Percentiles rank a stretch among this genome's conserved stretches.
These are phyloP conservation scores for Yamadazyma dushanensis DNA, from an alignment of 1,139 yeast species.

Conservation along the genomic window DNA sequence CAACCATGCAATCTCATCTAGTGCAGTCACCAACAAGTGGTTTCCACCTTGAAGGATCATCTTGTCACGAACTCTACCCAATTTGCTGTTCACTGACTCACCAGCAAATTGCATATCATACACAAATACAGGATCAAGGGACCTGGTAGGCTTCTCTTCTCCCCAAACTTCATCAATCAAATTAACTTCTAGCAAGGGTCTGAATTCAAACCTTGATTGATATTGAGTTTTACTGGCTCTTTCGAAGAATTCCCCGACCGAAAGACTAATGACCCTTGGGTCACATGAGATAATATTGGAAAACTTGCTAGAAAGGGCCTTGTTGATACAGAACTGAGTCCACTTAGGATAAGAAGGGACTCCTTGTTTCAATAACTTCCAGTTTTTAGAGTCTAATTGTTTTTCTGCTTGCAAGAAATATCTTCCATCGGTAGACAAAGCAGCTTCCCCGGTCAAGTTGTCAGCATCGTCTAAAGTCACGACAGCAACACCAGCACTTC, in stretches of 20 bases:
- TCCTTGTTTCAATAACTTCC: conserved; percentile 45
- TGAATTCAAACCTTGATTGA: conserved; percentile 25
- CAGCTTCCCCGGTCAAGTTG: conserved; percentile 39
- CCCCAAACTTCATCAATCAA: conserved; percentile 47
- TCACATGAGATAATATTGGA: conserved; percentile 42
- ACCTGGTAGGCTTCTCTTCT: conserved; percentile 36
- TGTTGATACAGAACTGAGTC: conserved; percentile 37
- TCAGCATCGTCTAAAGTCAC: conserved; percentile 41
- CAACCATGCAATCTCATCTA: conserved; percentile 59
- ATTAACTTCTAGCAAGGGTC: conserved; percentile 31
- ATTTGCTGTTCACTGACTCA: conserved; percentile 34
- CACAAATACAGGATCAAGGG: conserved; percentile 39
- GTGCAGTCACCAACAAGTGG: conserved; percentile 39
- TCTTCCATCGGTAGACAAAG: conserved; percentile 57
- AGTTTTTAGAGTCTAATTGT: conserved; percentile 33
- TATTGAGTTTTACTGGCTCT: conserved; percentile 21
- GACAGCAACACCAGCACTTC: conserved; percentile 58
- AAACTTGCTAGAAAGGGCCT: conserved; percentile 32
- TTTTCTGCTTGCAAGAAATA: conserved; percentile 52
- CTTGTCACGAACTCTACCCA: conserved; percentile 26
- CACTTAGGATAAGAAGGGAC: conserved; percentile 35
- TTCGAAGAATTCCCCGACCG: conserved; percentile 36
- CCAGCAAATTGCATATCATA: conserved; percentile 47
- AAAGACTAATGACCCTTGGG: conserved; percentile 35
- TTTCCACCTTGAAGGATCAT: conserved; percentile 23